Evolutionary conservation across 2,329 filamentous ascomycete species (phyloP), one percentile per base, ranked within the genome.

Genomic region (Monosporascus sp.): DNA sequence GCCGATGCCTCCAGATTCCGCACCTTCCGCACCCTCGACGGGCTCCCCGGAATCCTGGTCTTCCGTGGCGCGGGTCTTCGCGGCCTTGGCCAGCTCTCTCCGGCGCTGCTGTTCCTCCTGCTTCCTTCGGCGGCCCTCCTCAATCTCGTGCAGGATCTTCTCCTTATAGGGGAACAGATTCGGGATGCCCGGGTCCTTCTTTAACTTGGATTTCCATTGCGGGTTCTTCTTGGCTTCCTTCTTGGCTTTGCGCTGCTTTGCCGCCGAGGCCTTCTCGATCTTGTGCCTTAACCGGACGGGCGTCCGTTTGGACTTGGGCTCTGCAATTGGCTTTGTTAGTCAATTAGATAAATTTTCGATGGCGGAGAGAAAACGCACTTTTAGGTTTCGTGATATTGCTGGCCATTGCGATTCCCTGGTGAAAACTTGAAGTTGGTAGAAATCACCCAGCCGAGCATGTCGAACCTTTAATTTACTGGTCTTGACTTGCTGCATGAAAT

Each of bases 161-260:
- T 97, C 92, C 77, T 99, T 99, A 80, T 94, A 97, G 1, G 94
- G 94, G 75, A 97, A 99, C 37, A 97, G 75, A 68, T 97, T 99
- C 41, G 94, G 94, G 57, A 99, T 97, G 48, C 94, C 94, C 24
- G 93, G 94, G 65, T 99, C 94, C 77, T 97, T 99, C 83, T 97
- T 97, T 62, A 96, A 70, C 71, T 91, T 89, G 55, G 90, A 92
- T 63, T 89, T 85, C 91, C 94, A 97, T 89, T 96, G 85, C 37
- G 94, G 93, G 71, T 97, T 96, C 83, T 96, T 91, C 78, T 96
- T 97, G 52, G 88, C 90, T 52, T 85, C 79, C 79, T 96, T 97
- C 68, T 85, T 87, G 57, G 85, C 77, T 74, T 99, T 99, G 69
- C 86, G 85, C 74, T 96, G 90, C 78, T 99, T 99, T 57, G 89